Percentiles rank a stretch among this genome's conserved stretches.
Evolutionary conservation across 371 early-diverging fungal species (phyloP).

Genomic region (Apophysomyces ossiformis): DNA sequence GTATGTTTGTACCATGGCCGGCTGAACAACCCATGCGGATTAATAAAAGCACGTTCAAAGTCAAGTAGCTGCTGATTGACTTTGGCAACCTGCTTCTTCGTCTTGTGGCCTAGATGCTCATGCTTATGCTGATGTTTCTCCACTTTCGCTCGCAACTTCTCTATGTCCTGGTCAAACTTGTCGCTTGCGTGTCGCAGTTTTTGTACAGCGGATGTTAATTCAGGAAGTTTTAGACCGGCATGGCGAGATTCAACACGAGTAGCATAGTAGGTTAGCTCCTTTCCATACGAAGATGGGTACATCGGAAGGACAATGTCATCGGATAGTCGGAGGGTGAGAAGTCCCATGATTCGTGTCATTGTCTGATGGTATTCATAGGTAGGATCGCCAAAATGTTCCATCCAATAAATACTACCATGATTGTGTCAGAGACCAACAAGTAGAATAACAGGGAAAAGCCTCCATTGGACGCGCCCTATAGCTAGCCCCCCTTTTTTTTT

Average conservation of each 20-base stretch:
- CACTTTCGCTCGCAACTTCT: conserved; percentile 1
- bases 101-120: conserved; percentile 10
- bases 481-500: background rate
- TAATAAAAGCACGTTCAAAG: conserved; percentile 56
- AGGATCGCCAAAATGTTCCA: conserved; percentile 60
- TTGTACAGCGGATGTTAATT: conserved; percentile 14
- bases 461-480: too few relatives aligned
- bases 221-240: conserved; percentile 15
- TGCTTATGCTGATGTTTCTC: background rate
- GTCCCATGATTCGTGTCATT: conserved; percentile 45
- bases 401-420: conserved; percentile 43
- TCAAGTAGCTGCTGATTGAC: conserved; percentile 45
- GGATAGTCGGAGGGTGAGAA: conserved; percentile 39
- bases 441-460: too few relatives aligned
- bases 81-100: conserved; percentile 20
- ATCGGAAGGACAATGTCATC: conserved; percentile 37
- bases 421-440: too few relatives aligned
- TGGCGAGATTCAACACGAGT: conserved; percentile 9
- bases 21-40: conserved; percentile 52
- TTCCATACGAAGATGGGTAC: conserved; percentile 38
- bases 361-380: conserved; percentile 53
- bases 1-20: conserved; percentile 62
- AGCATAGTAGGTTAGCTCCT: conserved; percentile 21
- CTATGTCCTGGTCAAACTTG: conserved; percentile 20
- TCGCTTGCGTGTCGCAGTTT: conserved; percentile 13